A percentile compares a stretch with the other conserved stretches of the same genome.
These are phyloP conservation scores for Cyberlindnera subsufficiens DNA, from an alignment of 805 yeast species.

Conservation along the genomic window DNA sequence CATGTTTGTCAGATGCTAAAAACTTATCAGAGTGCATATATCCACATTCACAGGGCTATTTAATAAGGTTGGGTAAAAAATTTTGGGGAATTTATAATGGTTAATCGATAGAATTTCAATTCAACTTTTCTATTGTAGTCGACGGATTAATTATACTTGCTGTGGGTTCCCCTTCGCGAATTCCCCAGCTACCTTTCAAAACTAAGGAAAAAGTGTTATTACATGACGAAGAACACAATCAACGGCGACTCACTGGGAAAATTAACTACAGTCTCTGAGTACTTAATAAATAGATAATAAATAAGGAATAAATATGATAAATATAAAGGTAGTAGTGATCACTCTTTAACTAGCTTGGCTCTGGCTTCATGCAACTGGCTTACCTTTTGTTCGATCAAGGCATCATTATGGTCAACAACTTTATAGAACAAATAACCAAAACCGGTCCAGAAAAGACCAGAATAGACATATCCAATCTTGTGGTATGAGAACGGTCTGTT, in stretches of 20 bases:
- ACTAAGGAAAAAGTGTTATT: too few species aligned
- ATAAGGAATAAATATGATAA: neutral
- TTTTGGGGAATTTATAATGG: too few species aligned
- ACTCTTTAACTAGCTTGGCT: conserved; percentile 17
- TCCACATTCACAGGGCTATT: neutral
- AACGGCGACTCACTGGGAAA: too few species aligned
- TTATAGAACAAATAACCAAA: conserved; percentile 34
- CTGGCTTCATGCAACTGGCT: conserved; percentile 32
- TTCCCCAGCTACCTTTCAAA: too few species aligned
- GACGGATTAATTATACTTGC: too few species aligned
- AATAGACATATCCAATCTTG: conserved; percentile 35
- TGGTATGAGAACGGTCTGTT: conserved; percentile 32
- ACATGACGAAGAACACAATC: too few species aligned
- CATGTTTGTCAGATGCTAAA: conserved; percentile 1
- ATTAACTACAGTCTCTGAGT: too few species aligned
- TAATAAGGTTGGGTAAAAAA: neutral
- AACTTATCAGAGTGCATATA: neutral
- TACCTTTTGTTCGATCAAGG: conserved; percentile 31
- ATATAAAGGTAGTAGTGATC: neutral
- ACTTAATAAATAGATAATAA: neutral
- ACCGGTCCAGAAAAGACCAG: conserved; percentile 40
- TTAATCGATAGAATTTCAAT: too few species aligned
- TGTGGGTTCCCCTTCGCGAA: too few species aligned
- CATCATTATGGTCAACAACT: conserved; percentile 34
- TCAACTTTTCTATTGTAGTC: too few species aligned